Conservation (phyloP, 495 filamentous ascomycete species). For the Daldinia vernicosa region DNA sequence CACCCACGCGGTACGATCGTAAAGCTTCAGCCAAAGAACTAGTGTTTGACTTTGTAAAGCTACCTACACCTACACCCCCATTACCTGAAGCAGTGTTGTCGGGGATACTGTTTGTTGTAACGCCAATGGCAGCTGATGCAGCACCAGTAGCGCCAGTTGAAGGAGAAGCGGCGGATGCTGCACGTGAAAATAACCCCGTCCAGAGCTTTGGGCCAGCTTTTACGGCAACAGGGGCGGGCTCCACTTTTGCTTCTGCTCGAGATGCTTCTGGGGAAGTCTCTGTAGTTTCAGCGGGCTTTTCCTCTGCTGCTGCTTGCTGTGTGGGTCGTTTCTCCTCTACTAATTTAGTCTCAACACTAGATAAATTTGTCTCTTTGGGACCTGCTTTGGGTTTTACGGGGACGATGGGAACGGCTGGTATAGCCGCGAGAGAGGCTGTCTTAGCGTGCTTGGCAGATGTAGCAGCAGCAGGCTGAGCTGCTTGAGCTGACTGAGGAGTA, state of each 20-base stretch:
- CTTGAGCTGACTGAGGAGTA: slow-evolving; percentile 70
- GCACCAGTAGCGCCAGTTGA: slow-evolving; percentile 40
- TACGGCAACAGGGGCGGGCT: slow-evolving; percentile 51
- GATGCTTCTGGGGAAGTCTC: slow-evolving; percentile 26
- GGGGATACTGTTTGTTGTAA: slow-evolving; percentile 15
- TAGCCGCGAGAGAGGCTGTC: slow-evolving; percentile 57
- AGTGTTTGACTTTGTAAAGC: slow-evolving; percentile 63
- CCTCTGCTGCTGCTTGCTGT: slow-evolving; percentile 47
- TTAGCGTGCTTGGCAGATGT: slow-evolving; percentile 51
- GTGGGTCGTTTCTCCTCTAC: slow-evolving; percentile 48
- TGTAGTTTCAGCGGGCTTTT: slow-evolving; percentile 34
- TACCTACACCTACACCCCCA: slow-evolving; percentile 40
- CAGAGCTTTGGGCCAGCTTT: slow-evolving; percentile 72
- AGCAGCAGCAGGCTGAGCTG: slow-evolving; percentile 47
- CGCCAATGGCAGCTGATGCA: slow-evolving; percentile 35
- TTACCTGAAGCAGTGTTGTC: slow-evolving; percentile 19
- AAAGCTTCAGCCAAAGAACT: slow-evolving; percentile 78
- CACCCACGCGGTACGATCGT: slow-evolving; percentile 67
- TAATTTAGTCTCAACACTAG: slow-evolving; percentile 37
- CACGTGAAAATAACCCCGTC: slow-evolving; percentile 75
- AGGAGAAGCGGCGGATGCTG: slow-evolving; percentile 48
- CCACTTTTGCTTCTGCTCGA: slow-evolving; percentile 45
- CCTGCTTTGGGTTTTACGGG: slow-evolving; percentile 69
- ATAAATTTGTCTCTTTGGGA: slow-evolving; percentile 52
- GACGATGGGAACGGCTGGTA: slow-evolving; percentile 72